These are phyloP conservation scores for Aristolochia contorta DNA, from an alignment of 164 flowering plant species.

Conservation along the genomic window DNA sequence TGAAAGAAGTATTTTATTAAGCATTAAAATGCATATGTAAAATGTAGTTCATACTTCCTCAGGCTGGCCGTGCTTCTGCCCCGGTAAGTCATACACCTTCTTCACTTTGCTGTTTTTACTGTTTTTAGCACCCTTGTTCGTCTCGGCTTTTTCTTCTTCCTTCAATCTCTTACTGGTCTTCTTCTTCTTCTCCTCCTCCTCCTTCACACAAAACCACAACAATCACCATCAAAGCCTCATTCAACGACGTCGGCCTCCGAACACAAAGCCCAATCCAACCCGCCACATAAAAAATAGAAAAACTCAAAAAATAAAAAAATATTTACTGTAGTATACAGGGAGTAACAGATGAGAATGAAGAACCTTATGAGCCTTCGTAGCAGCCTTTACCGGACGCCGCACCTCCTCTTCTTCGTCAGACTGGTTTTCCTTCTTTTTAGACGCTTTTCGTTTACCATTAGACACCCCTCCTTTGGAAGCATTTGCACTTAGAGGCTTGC, in stretches of 20 bases:
- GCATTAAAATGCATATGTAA: neutral
- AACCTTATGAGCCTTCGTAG: slow-evolving; percentile 21
- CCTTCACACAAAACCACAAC: slow-evolving; percentile 12
- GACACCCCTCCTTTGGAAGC: neutral
- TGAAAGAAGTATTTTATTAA: no score
- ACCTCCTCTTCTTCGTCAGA: slow-evolving; percentile 1
- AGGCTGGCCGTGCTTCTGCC: slow-evolving; percentile 92
- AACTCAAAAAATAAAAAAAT: neutral
- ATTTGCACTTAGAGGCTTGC: no score
- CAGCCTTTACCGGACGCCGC: slow-evolving; percentile 8
- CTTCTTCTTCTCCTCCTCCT: slow-evolving; percentile 19
- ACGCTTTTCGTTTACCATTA: slow-evolving; percentile 25
- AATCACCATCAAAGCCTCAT: neutral
- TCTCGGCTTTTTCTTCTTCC: slow-evolving; percentile 13
- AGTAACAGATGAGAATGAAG: neutral
- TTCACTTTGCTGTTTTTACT: slow-evolving; percentile 40
- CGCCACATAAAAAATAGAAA: neutral
- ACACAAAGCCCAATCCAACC: neutral
- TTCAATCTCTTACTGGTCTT: slow-evolving; percentile 21
- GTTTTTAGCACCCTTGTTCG: slow-evolving; percentile 17
- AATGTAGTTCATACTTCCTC: slow-evolving; percentile 41
- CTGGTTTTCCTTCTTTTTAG: slow-evolving; percentile 11
- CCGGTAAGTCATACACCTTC: slow-evolving; percentile 83
- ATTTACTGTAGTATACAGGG: neutral
- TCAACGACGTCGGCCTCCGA: slow-evolving; percentile 4